Base-by-base conservation (phyloP, 345 rosid genomes). In the Gossypium turneri region DNA sequence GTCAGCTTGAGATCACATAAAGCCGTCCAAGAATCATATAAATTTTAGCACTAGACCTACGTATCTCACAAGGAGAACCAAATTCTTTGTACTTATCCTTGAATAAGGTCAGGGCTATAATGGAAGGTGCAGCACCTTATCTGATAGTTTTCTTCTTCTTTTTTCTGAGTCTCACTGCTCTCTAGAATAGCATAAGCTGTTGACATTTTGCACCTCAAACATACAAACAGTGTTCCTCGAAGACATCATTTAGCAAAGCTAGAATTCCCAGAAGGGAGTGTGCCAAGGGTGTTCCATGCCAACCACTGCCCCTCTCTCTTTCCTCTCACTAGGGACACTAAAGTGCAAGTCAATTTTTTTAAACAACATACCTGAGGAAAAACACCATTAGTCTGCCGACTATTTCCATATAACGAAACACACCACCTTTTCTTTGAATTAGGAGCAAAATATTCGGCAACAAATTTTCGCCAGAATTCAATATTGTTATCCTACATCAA, bases 391-490 rank as follows among this genome's bases (percentile, higher is more conserved):
- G 95, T 78, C 76, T 87, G 95, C 27, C 91, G 82, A 61, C 91
- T 88, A 85, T 82, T 86, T 82, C 92, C 95, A 67, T 90, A 90
- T 86, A 90, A 80, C 1, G 92, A 90, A 79, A 88, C 91, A 74
- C 92, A 90, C 95, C 91, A 88, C 78, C 85, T 87, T 76, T 90
- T 90, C 82, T 85, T 90, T 50, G 92, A 91, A 79, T 87, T 78
- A 12, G 91, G 91, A 79, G 92, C 91, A 81, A 85, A 90, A 82
- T 78, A 90, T 62, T 90, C 91, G 0, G 86, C 76, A 43, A 90
- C 95, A 81, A 86, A 88, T 74, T 86, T 88, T 74, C 95, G 81
- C 95, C 91, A 90, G 69, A 87, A 90, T 27, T 90, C 92, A 76
- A 90, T 90, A 70, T 84, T 90, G 82, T 90, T 90, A 79, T 88